Percentiles rank a stretch among this genome's conserved stretches.
These are phyloP conservation scores for Phytophthora citrophthora DNA, from an alignment of 352 stramenopile species.

Conservation along the genomic window DNA sequence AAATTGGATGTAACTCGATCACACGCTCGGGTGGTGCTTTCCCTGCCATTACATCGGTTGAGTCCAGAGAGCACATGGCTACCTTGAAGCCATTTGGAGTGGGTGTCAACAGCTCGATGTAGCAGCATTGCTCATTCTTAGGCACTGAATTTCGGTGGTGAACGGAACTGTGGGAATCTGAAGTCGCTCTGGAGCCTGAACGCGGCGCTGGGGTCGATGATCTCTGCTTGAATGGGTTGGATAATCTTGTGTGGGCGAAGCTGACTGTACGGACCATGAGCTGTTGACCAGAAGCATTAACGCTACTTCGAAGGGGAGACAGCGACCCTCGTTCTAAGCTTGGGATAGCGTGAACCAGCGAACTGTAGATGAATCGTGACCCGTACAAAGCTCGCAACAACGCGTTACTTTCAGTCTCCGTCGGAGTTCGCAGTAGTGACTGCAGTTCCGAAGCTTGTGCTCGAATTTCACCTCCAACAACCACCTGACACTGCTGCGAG, in stretches of 20 bases:
- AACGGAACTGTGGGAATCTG: slow-evolving; percentile 2
- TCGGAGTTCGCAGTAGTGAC: slow-evolving; percentile 26
- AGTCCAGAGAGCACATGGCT: slow-evolving; percentile 28
- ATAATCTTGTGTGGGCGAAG: slow-evolving; percentile 22
- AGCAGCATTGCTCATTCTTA: slow-evolving; percentile 41
- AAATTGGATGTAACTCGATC: slow-evolving; percentile 32
- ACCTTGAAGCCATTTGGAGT: slow-evolving; percentile 25
- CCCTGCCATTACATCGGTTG: slow-evolving; percentile 24
- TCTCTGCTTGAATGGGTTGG: slow-evolving; percentile 19
- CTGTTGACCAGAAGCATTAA: slow-evolving; percentile 9
- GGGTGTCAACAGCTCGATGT: slow-evolving; percentile 30
- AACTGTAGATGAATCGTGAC: slow-evolving; percentile 42
- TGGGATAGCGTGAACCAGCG: slow-evolving; percentile 28
- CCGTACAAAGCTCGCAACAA: slow-evolving; percentile 27
- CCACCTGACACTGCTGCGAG: slow-evolving; percentile 23
- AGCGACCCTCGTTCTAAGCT: slow-evolving; percentile 8
- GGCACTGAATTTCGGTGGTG: not conserved
- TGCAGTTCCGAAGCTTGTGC: slow-evolving; percentile 14
- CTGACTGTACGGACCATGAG: slow-evolving; percentile 39
- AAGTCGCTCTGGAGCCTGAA: slow-evolving; percentile 10
- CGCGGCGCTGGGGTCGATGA: not conserved
- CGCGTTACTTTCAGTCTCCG: slow-evolving; percentile 38
- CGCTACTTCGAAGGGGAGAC: not conserved
- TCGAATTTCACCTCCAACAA: slow-evolving; percentile 22
- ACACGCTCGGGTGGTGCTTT: slow-evolving; percentile 31